A percentile compares a stretch with the other conserved stretches of the same genome.
These are phyloP conservation scores for Protostelium mycophagum DNA, from an alignment of 78 protist species.

Conservation along the genomic window DNA sequence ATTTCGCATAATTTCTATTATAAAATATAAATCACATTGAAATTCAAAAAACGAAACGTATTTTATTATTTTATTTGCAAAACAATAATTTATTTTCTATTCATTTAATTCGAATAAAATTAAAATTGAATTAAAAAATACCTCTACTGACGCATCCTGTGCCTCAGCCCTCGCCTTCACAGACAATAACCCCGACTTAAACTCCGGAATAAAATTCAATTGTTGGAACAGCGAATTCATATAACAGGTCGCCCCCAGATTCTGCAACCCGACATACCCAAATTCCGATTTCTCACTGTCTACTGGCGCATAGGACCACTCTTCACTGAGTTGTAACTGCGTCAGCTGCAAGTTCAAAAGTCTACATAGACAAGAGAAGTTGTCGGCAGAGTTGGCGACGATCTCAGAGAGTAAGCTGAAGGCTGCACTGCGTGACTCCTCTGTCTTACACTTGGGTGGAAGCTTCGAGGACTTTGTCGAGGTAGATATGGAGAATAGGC, in stretches of 20 bases:
- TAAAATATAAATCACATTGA: no score
- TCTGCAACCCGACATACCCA: slow-evolving; percentile 78
- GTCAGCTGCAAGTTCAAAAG: slow-evolving; percentile 32
- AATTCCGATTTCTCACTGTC: slow-evolving; percentile 43
- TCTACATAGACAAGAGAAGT: slow-evolving; percentile 4
- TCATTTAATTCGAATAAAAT: no score
- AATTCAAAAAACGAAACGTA: no score
- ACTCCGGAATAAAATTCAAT: slow-evolving; percentile 44
- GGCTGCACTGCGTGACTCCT: slow-evolving; percentile 22
- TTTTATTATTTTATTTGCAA: no score
- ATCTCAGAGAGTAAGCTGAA: slow-evolving; percentile 30
- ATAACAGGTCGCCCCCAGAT: slow-evolving; percentile 90
- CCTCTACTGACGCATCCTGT: not conserved
- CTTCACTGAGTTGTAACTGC: slow-evolving; percentile 10
- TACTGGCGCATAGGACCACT: slow-evolving; percentile 53
- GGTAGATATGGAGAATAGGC: slow-evolving; percentile 47
- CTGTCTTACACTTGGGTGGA: slow-evolving; percentile 43
- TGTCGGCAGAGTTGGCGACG: slow-evolving; percentile 20
- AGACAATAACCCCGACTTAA: slow-evolving; percentile 17
- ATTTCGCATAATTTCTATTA: no score
- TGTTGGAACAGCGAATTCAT: slow-evolving; percentile 78
- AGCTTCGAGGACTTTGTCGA: slow-evolving; percentile 8
- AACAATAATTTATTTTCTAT: no score
- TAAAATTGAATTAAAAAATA: no score
- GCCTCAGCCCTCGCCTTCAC: not conserved